Conservation (phyloP, 495 filamentous ascomycete genomes). For the Xylaria cubensis region DNA sequence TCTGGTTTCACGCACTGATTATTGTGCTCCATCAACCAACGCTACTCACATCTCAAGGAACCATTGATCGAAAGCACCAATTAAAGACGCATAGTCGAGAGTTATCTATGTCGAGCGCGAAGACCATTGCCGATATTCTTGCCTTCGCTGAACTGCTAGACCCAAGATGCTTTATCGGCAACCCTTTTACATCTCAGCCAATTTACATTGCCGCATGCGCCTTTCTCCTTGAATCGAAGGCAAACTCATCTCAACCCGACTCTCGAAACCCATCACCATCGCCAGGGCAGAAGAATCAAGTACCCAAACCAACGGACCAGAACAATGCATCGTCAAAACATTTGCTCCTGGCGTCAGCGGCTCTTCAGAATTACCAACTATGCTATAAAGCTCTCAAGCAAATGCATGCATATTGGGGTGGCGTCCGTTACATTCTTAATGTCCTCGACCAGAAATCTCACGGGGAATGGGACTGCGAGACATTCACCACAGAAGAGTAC, state of each 20-base stretch:
- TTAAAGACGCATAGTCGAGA: slow-evolving; percentile 79
- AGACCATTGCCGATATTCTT: slow-evolving; percentile 85
- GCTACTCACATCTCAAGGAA: slow-evolving; percentile 76
- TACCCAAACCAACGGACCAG: slow-evolving; percentile 32
- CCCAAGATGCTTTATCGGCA: slow-evolving; percentile 79
- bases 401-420: slow-evolving; percentile 81
- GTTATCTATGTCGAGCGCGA: slow-evolving; percentile 85
- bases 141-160: slow-evolving; percentile 80
- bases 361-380: slow-evolving; percentile 78
- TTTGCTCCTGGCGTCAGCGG: slow-evolving; percentile 73
- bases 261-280: slow-evolving; percentile 59
- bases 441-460: slow-evolving; percentile 87
- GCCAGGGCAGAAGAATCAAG: slow-evolving; percentile 29
- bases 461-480: slow-evolving; percentile 80
- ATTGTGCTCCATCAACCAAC: slow-evolving; percentile 85
- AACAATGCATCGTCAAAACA: slow-evolving; percentile 68
- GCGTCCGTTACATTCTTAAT: slow-evolving; percentile 83
- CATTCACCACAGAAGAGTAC: slow-evolving; percentile 79
- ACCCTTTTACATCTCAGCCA: slow-evolving; percentile 87
- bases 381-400: slow-evolving; percentile 82
- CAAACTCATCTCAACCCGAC: slow-evolving; percentile 61
- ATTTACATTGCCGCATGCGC: slow-evolving; percentile 90
- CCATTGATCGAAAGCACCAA: slow-evolving; percentile 63
- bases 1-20: slow-evolving; percentile 90
- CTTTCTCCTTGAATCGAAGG: slow-evolving; percentile 80